These are phyloP conservation scores for Trichodelitschia bisporula DNA, from an alignment of 495 filamentous ascomycete genomes.

Conservation along the genomic window DNA sequence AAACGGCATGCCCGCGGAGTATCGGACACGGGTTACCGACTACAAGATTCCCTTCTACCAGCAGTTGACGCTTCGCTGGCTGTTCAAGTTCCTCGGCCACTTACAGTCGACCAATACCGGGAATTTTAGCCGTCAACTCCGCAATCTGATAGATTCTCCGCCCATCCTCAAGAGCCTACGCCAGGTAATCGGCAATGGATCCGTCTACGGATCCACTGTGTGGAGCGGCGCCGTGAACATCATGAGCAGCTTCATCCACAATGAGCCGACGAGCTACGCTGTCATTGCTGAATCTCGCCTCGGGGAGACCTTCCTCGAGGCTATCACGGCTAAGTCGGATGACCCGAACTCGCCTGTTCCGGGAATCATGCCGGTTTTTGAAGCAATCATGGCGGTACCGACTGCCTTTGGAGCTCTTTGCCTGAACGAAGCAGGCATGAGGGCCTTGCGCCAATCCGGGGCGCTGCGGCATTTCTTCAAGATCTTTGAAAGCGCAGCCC, in stretches of 20 bases:
- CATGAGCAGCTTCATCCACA: conserved; percentile 90
- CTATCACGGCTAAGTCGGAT: too few species aligned
- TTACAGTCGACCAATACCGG: conserved; percentile 71
- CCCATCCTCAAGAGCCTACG: conserved; percentile 54
- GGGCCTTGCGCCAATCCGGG: conserved; percentile 61
- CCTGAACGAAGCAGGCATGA: conserved; percentile 67
- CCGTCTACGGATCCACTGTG: conserved; percentile 63
- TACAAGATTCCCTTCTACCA: conserved; percentile 82
- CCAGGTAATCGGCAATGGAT: conserved; percentile 53
- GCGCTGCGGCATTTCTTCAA: conserved; percentile 74
- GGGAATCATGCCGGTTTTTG: conserved; percentile 59
- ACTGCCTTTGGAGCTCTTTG: conserved; percentile 83
- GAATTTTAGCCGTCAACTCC: conserved; percentile 65
- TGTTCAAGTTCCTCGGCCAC: conserved; percentile 90
- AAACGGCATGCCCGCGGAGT: conserved; percentile 48
- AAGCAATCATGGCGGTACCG: conserved; percentile 69
- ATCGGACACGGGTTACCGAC: conserved; percentile 62
- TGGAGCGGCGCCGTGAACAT: conserved; percentile 86
- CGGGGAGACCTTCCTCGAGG: conserved; percentile 56
- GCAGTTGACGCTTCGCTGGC: conserved; percentile 74
- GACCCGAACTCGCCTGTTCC: too few species aligned
- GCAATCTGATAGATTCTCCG: conserved; percentile 87
- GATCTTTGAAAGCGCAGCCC: conserved; percentile 76
- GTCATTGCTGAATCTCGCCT: conserved; percentile 87
- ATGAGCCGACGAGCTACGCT: conserved; percentile 91